Evolutionary conservation across 805 yeast species (phyloP), one percentile per base, ranked within the genome.

Genomic region (Lipomyces yamanashiensis): DNA sequence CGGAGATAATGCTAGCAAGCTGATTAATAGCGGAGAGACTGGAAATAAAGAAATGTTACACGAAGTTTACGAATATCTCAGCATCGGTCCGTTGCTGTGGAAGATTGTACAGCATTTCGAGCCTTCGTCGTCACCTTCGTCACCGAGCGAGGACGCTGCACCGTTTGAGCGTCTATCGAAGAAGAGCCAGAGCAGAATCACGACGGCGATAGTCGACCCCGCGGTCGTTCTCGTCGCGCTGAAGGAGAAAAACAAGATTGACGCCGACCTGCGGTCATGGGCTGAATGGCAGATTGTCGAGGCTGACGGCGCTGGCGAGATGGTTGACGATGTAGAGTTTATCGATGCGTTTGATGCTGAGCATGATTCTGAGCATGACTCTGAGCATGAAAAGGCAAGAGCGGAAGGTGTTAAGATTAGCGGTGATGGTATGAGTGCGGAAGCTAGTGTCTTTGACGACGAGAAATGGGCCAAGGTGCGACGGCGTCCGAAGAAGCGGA

Each of bases 241-340:
- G 37, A n/a, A 52, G 2, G 66, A 58, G 50, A 40, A 40, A 39
- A 62, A 62, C 41, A 33, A 49, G 39, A 39, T 62, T 47, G 62
- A 62, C 21, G 59, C 62, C 2, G 66, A 62, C 34, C 17, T 47
- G 34, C 62, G 62, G 15, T 45, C 66, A 33, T 62, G 64, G 58
- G 62, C 64, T 9, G 67, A 60, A 37, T 63, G 67, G 67, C 67
- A 63, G 49, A 23, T 63, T 28, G 64, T 63, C 21, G 67, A 63
- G 44, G 64, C 61, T 2, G 65, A 57, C 39, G 62, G 45, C 21
- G 58, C 28, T 6, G 39, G n/a, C 23, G 62, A 57, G 17, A 39
- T 28, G 37, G 58, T 19, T 17, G 59, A 62, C 21, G 66, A 62
- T 7, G 55, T 55, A 9, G 39, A 44, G 23, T 43, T 55, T 23